These are phyloP conservation scores for Karstenula rhodostoma DNA, from an alignment of 2,329 filamentous ascomycete species.

Conservation along the genomic window DNA sequence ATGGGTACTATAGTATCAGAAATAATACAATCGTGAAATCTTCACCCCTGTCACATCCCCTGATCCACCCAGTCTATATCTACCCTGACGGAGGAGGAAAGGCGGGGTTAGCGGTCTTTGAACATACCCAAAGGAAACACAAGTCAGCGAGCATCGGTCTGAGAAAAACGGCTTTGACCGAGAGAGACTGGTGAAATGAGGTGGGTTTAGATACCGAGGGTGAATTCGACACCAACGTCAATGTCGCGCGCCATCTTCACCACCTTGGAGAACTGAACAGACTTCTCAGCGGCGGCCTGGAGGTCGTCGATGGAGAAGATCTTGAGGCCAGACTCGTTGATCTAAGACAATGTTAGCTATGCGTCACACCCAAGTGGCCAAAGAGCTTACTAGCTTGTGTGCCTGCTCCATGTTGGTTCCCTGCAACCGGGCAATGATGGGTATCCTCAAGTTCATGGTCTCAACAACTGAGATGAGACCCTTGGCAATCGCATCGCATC, in stretches of 20 bases:
- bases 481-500: slow-evolving; percentile 96
- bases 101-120: slow-evolving; percentile 12
- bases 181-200: slow-evolving; percentile 5
- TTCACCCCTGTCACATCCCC: background rate
- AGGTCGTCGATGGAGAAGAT: slow-evolving; percentile 99
- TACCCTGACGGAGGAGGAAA: background rate
- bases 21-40: slow-evolving; percentile 23
- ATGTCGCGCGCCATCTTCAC: slow-evolving; percentile 99
- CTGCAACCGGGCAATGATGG: slow-evolving; percentile 96
- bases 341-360: slow-evolving; percentile 52
- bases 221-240: slow-evolving; percentile 80
- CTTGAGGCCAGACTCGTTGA: slow-evolving; percentile 98
- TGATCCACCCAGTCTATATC: slow-evolving; percentile 12
- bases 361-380: background rate
- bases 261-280: slow-evolving; percentile 98
- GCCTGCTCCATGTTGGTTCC: slow-evolving; percentile 98
- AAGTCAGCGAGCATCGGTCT: slow-evolving; percentile 17
- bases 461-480: slow-evolving; percentile 95
- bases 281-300: slow-evolving; percentile 96
- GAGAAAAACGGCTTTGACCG: slow-evolving; percentile 7
- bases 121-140: slow-evolving; percentile 17
- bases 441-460: slow-evolving; percentile 93
- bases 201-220: slow-evolving; percentile 74
- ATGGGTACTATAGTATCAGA: slow-evolving; percentile 14
- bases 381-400: slow-evolving; percentile 71